phyloP scores from a whole-genome alignment of 2,329 filamentous ascomycete species.

The Penicillium aurantiogriseum region DNA sequence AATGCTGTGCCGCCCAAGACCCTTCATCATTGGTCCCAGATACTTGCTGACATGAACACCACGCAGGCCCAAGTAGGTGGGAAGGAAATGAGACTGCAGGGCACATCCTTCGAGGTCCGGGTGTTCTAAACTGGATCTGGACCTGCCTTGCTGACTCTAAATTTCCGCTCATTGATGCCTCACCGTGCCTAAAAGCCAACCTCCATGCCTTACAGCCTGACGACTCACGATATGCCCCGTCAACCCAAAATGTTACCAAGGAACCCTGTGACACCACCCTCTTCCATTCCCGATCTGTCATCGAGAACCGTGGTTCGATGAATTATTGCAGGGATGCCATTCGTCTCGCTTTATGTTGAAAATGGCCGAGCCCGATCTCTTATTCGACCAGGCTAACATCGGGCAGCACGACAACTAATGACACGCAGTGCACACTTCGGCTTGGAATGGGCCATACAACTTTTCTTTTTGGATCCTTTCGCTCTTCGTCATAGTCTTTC shows the following conservation, averaged over 20 bases:
- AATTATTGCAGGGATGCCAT: neutral
- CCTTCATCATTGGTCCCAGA: slow-evolving; percentile 21
- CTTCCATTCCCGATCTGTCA: slow-evolving; percentile 1
- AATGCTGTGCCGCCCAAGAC: neutral
- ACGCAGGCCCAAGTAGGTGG: slow-evolving; percentile 9
- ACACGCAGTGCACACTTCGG: slow-evolving; percentile 15
- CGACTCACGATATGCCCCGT: slow-evolving; percentile 21
- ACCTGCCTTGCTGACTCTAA: neutral
- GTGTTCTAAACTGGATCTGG: slow-evolving; percentile 1
- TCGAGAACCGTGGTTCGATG: neutral
- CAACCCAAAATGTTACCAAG: slow-evolving; percentile 19
- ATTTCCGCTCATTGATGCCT: neutral
- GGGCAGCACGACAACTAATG: slow-evolving; percentile 21
- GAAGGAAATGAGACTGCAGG: slow-evolving; percentile 5
- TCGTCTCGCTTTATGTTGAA: neutral
- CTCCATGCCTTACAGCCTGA: slow-evolving; percentile 27
- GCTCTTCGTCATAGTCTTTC: slow-evolving; percentile 14
- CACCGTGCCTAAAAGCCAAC: slow-evolving; percentile 10
- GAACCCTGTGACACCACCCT: slow-evolving; percentile 21
- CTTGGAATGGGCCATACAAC: slow-evolving; percentile 1
- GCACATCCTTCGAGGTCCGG: slow-evolving; percentile 14
- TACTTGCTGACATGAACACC: slow-evolving; percentile 17
- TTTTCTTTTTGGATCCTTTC: neutral
- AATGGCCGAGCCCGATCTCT: neutral
- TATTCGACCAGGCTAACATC: slow-evolving; percentile 12